Base-by-base conservation (phyloP, 1,139 yeast species). In the Wickerhamomyces sp. region DNA sequence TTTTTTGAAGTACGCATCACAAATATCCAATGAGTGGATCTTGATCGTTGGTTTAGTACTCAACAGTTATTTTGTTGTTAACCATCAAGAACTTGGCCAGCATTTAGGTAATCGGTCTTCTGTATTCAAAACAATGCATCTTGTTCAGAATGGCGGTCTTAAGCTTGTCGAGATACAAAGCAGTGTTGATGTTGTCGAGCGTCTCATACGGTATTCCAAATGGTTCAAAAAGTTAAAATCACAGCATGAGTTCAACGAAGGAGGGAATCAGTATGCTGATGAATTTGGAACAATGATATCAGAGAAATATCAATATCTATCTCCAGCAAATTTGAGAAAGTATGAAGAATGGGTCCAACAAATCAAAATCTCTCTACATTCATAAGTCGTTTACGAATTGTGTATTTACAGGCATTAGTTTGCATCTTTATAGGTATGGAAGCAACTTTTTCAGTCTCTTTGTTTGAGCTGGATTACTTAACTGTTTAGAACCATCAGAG, bases 21-120 rank as follows among this genome's bases (percentile, higher is more conserved):
- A 75, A 45, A 70, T 79, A 34, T 71, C 72, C 32, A 75, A 72
- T 38, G 81, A 79, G 29, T 81, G 88, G 86, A 74, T 78, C 13
- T 55, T 81, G 20, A 74, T 81, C 1, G 78, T 85, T 53, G 89
- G 88, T 0, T 54, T 81, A 42, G 65, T 80, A 1, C 66, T 79
- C 28, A 71, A 80, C 6, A 78, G 80, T 12, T 78, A 75, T 35
- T 60, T 66, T 12, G 61, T 79, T 12, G 66, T 80, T 24, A 77
- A 78, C 51, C 69, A 72, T 40, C 62, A 62, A 17, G 52, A 66
- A 20, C 57, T 79, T 14, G 53, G 60, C 9, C 52, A 59, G 10
- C 70, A 66, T 34, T 62, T 78, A 9, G 77, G 82, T 2, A 65
- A 73, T 18, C 70, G 65, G 37, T 56, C 69, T 7, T 60, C 65